Evolutionary conservation across 306 rosid genomes (phyloP).

Genomic region (Quercus glauca): DNA sequence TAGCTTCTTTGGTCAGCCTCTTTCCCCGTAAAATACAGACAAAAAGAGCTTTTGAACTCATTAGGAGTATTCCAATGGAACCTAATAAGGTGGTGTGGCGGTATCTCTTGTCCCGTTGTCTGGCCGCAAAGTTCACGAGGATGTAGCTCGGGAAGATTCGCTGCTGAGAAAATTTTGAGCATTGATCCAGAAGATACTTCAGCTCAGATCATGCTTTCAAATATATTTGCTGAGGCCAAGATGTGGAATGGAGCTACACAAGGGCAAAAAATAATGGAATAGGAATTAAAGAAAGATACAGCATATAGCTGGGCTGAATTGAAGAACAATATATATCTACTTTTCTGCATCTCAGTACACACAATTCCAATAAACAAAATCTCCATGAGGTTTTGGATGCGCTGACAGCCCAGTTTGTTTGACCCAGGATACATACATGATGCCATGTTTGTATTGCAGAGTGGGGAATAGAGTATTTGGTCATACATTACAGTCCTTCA

Average conservation of each 20-base stretch:
- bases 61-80: background rate
- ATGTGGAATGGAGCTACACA: background rate
- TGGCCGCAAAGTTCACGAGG: background rate
- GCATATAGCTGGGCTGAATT: background rate
- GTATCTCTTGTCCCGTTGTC: background rate
- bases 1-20: constrained; percentile 1
- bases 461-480: no score
- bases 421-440: background rate
- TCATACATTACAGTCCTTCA: background rate
- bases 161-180: background rate
- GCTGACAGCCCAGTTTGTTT: background rate
- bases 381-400: constrained; percentile 4
- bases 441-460: background rate
- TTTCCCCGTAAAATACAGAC: background rate
- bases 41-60: background rate
- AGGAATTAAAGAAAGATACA: background rate
- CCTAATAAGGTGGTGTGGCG: background rate
- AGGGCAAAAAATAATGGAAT: background rate
- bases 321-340: background rate
- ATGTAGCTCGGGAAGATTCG: background rate
- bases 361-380: background rate
- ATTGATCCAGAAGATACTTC: constrained; percentile 1
- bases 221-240: background rate
- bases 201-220: background rate
- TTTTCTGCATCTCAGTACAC: background rate